Evolutionary conservation across 768 basidiomycete genomes (phyloP).

Genomic region (Pholiota molesta): DNA sequence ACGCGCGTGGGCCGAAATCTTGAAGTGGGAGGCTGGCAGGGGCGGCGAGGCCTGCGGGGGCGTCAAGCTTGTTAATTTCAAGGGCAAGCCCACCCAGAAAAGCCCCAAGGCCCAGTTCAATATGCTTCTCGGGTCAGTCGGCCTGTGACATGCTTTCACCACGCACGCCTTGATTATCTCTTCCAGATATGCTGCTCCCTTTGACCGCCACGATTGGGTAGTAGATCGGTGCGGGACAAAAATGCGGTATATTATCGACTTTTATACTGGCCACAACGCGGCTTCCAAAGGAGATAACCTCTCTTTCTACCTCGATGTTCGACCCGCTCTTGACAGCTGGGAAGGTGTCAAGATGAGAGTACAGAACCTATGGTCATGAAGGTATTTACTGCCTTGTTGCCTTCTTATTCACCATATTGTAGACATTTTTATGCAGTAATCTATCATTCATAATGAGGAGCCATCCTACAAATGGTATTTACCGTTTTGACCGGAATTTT

Average conservation of each 20-base stretch:
- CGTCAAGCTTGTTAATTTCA: constrained; percentile 84
- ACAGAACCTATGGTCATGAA: constrained; percentile 51
- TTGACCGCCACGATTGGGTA: constrained; percentile 97
- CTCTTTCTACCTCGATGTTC: constrained; percentile 92
- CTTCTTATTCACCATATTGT: constrained; percentile 6
- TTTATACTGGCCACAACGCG: constrained; percentile 81
- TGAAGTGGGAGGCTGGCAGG: constrained; percentile 80
- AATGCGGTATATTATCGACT: constrained; percentile 96
- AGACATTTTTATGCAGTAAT: constrained; percentile 13
- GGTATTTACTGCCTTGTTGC: constrained; percentile 10
- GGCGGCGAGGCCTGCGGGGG: constrained; percentile 86
- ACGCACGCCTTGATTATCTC: constrained; percentile 11
- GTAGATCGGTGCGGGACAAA: constrained; percentile 91
- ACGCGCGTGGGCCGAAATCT: constrained; percentile 81
- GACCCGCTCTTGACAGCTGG: constrained; percentile 94
- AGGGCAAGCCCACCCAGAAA: constrained; percentile 80
- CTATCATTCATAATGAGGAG: constrained; percentile 6
- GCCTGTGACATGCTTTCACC: constrained; percentile 27
- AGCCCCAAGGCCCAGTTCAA: constrained; percentile 84
- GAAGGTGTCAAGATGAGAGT: constrained; percentile 88
- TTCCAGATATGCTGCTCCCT: constrained; percentile 86
- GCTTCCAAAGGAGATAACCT: constrained; percentile 49
- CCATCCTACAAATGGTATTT: constrained; percentile 8
- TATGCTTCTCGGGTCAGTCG: constrained; percentile 77
- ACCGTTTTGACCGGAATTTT: constrained; percentile 53